phyloP scores from a whole-genome alignment of 179 eudicot species.

The Carnegiea gigantea region DNA sequence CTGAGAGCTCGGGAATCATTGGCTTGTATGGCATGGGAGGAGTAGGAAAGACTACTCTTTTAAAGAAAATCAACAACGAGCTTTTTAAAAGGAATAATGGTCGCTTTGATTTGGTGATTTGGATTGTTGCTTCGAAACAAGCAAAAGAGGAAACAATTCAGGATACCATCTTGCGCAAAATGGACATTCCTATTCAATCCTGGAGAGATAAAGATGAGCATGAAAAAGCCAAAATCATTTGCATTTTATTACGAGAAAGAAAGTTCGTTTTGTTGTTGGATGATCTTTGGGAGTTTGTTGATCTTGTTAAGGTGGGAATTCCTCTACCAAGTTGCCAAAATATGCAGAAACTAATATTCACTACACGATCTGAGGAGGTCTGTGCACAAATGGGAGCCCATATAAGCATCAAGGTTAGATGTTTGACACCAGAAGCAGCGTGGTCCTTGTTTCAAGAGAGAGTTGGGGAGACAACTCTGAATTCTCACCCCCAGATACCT shows the following conservation, averaged over 20 bases:
- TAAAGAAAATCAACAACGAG: constrained; percentile 28
- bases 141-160: constrained; percentile 26
- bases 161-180: constrained; percentile 18
- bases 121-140: constrained; percentile 32
- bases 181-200: not conserved
- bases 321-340: constrained; percentile 18
- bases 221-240: constrained; percentile 20
- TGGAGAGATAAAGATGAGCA: constrained; percentile 16
- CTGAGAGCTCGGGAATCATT: constrained; percentile 18
- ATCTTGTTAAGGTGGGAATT: constrained; percentile 27
- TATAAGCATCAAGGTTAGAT: constrained; percentile 21
- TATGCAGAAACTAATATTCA: constrained; percentile 27
- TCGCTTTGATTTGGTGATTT: constrained; percentile 25
- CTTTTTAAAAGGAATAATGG: not conserved
- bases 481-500: constrained; percentile 23
- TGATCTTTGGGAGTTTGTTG: constrained; percentile 29
- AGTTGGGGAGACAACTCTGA: constrained; percentile 24
- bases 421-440: constrained; percentile 18
- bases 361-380: constrained; percentile 30
- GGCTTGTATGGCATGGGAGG: constrained; percentile 33
- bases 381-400: constrained; percentile 34
- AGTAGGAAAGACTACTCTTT: constrained; percentile 33
- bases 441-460: constrained; percentile 22
- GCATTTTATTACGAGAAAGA: constrained; percentile 17
- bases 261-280: constrained; percentile 26